phyloP scores from a whole-genome alignment of 352 stramenopile genomes.

The Pythium aquatile region DNA sequence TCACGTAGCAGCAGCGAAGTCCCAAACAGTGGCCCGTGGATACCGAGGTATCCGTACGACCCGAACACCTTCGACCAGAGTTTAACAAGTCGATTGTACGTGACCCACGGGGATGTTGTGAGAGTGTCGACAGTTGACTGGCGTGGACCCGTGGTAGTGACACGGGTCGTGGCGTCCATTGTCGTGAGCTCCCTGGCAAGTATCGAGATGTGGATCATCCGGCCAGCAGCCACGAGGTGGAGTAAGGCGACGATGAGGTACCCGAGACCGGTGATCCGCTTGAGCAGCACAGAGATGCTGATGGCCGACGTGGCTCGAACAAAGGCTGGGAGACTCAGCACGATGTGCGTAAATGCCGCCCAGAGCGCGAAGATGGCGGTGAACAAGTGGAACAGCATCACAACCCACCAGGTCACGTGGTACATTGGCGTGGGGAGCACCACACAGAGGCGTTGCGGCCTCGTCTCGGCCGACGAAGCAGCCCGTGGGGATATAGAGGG shows the following conservation, averaged over 20 bases:
- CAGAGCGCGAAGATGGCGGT: not conserved
- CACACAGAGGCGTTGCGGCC: not conserved
- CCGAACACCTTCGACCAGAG: constrained; percentile 15
- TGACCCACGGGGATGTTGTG: not conserved
- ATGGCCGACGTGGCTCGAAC: not conserved
- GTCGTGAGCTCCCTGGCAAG: not conserved
- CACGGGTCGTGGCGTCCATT: not conserved
- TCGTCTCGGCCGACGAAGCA: no score
- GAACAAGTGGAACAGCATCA: not conserved
- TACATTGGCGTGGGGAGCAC: not conserved
- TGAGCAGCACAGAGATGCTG: not conserved
- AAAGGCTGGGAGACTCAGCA: not conserved
- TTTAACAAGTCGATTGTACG: not conserved
- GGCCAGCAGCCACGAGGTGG: not conserved
- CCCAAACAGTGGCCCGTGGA: constrained; percentile 15
- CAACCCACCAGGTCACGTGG: not conserved
- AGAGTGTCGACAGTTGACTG: not conserved
- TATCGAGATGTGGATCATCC: not conserved
- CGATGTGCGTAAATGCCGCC: not conserved
- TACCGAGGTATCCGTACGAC: constrained; percentile 19
- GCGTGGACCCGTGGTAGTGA: not conserved
- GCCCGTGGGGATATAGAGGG: not conserved
- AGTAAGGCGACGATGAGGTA: not conserved
- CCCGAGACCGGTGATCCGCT: not conserved
- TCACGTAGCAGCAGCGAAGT: constrained; percentile 16